Conservation (phyloP, 768 basidiomycete genomes). For the Gyrodon lividus region DNA sequence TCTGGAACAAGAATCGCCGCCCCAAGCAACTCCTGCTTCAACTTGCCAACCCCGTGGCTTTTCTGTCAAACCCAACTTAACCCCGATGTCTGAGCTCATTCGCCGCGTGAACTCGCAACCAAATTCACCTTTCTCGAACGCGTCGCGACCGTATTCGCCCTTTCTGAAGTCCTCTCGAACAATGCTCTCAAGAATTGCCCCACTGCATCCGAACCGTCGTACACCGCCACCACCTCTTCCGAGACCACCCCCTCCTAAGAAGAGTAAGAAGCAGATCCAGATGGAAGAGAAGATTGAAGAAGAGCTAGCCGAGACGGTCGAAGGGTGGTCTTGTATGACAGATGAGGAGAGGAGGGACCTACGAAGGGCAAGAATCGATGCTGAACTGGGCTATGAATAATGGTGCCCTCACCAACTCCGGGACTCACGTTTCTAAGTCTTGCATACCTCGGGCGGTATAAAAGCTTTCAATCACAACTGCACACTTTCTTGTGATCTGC, state of each 20-base stretch:
- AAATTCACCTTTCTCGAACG: conserved; percentile 47
- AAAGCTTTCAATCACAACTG: too few relatives aligned
- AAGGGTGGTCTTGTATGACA: conserved; percentile 53
- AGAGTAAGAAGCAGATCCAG: conserved; percentile 76
- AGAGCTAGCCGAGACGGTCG: conserved; percentile 70
- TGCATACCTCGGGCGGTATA: too few relatives aligned
- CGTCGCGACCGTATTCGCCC: conserved; percentile 52
- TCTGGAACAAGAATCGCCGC: neutral
- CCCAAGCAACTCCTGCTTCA: conserved; percentile 11
- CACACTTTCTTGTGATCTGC: neutral
- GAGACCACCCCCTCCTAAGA: conserved; percentile 68
- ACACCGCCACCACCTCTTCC: conserved; percentile 75
- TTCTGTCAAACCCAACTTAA: conserved; percentile 52
- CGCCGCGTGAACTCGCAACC: conserved; percentile 67
- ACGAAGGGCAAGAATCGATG: conserved; percentile 59
- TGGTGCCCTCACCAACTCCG: neutral
- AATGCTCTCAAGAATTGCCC: conserved; percentile 66
- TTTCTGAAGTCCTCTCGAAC: conserved; percentile 63
- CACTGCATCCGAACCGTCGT: conserved; percentile 69
- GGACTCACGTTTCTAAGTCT: too few relatives aligned
- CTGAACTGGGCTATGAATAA: conserved; percentile 59
- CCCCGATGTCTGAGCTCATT: conserved; percentile 76
- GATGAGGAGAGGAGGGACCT: conserved; percentile 49
- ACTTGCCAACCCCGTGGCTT: conserved; percentile 26
- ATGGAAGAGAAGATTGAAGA: conserved; percentile 80